Evolutionary conservation across 371 early-diverging fungal genomes (phyloP).

Genomic region (Blakeslea trispora): DNA sequence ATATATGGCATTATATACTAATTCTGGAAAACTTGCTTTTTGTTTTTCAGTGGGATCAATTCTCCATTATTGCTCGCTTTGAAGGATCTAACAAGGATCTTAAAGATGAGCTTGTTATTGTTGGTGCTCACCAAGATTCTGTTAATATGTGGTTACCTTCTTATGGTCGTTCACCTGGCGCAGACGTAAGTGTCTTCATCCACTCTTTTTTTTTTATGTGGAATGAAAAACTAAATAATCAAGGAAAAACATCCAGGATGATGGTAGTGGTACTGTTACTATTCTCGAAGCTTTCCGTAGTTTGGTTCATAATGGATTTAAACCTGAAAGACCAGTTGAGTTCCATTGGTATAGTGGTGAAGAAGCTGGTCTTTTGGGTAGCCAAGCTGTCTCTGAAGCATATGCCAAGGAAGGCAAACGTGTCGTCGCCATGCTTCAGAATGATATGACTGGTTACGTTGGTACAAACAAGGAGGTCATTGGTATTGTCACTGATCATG

Average conservation of each 20-base stretch:
- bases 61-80: conserved; percentile 63
- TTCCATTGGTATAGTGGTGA: conserved; percentile 96
- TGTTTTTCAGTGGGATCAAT: conserved; percentile 58
- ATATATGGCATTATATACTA: background rate
- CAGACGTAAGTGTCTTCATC: conserved; percentile 68
- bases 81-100: conserved; percentile 58
- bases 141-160: conserved; percentile 84
- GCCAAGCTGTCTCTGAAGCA: conserved; percentile 76
- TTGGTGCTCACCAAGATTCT: conserved; percentile 93
- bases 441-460: conserved; percentile 85
- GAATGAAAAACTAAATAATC: too few relatives aligned
- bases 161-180: conserved; percentile 83
- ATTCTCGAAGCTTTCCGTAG: conserved; percentile 85
- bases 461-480: conserved; percentile 65
- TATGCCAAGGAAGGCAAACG: conserved; percentile 61
- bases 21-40: background rate
- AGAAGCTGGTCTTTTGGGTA: conserved; percentile 90
- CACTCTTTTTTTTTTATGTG: too few relatives aligned
- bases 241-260: conserved; percentile 57
- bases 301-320: conserved; percentile 68
- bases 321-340: conserved; percentile 83
- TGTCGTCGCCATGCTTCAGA: conserved; percentile 79
- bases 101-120: conserved; percentile 72
- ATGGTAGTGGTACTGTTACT: conserved; percentile 89
- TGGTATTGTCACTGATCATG: conserved; percentile 85